Base-by-base conservation (phyloP, 345 rosid species). In the Eucalyptus camaldulensis region DNA sequence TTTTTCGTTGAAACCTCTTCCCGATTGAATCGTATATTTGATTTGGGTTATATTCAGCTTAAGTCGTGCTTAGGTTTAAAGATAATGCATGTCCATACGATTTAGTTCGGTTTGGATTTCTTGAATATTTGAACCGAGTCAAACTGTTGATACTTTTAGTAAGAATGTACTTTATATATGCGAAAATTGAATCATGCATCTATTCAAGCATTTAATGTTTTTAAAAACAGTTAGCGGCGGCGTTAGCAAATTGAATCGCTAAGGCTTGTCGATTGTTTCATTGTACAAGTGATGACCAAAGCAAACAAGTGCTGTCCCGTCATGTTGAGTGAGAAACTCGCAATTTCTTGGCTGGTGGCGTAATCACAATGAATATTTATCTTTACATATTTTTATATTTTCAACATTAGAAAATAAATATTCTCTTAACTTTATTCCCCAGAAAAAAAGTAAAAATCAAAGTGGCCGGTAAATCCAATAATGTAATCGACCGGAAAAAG, bases 11-110 rank as follows among this genome's bases (percentile, higher is more conserved):
- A 56, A 56, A 24, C 29, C 29, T 0, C 29, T 0, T 56, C 0
- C 0, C 0, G 0, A 9, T 56, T 13, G 0, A 56, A 56, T 25
- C 29, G 9, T 0, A 10, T 56, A 1, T 56, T 56, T 24, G 6
- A 0, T 56, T 56, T 25, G 12, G 29, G 3, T 56, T 56, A 56
- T 56, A 24, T 56, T 56, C 6, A 24, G 13, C 13, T 56, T 5
- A 0, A 24, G 62, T 10, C 6, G 0, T 22, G 12, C 6, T 56
- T 56, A 1, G 62, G 6, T 56, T 56, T 10, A 56, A 56, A 56
- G 1, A 25, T 25, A 56, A 24, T 56, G 1, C 6, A 56, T 56
- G 13, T 3, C 1, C 6, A 56, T 22, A 56, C 0, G 3, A 22
- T 2, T 56, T 1, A 1, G 29, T 56, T 56, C 2, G 1, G 1